phyloP scores from a whole-genome alignment of 805 yeast genomes.

The Saccharomycopsis sp. region DNA sequence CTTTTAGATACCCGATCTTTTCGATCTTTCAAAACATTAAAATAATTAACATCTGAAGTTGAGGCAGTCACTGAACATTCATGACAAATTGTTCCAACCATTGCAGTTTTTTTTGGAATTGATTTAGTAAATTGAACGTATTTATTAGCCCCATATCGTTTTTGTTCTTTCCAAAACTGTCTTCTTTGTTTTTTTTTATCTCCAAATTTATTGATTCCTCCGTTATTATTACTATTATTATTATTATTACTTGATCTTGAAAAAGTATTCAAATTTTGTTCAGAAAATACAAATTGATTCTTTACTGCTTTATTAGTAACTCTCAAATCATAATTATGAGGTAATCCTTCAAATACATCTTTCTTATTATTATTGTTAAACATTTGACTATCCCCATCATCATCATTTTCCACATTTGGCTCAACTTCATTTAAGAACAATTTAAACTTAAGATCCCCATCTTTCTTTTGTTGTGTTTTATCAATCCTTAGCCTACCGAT shows the following conservation, averaged over 20 bases:
- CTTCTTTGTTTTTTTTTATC: conserved; percentile 4
- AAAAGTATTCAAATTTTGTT: conserved; percentile 50
- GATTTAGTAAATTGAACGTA: conserved; percentile 77
- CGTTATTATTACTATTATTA: conserved; percentile 25
- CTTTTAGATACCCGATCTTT: conserved; percentile 35
- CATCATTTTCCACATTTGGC: not conserved
- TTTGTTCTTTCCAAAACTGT: conserved; percentile 9
- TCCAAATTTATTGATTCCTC: conserved; percentile 23
- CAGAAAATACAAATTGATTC: conserved; percentile 82
- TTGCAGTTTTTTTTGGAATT: conserved; percentile 77
- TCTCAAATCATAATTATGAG: conserved; percentile 74
- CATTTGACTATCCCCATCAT: not conserved
- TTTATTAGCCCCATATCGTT: conserved; percentile 26
- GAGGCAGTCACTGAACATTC: conserved; percentile 87
- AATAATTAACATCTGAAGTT: conserved; percentile 58
- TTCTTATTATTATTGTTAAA: not conserved
- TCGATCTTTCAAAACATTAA: conserved; percentile 48
- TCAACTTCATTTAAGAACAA: conserved; percentile 39
- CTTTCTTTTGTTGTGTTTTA: conserved; percentile 30
- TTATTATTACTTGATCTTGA: conserved; percentile 26
- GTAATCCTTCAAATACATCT: conserved; percentile 45
- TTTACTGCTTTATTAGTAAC: conserved; percentile 71
- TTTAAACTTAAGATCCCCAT: conserved; percentile 36
- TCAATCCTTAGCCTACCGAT: conserved; percentile 73
- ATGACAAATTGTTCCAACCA: conserved; percentile 81